Evolutionary conservation across 2,329 filamentous ascomycete species (phyloP).

Genomic region (Neofusicoccum ribis): DNA sequence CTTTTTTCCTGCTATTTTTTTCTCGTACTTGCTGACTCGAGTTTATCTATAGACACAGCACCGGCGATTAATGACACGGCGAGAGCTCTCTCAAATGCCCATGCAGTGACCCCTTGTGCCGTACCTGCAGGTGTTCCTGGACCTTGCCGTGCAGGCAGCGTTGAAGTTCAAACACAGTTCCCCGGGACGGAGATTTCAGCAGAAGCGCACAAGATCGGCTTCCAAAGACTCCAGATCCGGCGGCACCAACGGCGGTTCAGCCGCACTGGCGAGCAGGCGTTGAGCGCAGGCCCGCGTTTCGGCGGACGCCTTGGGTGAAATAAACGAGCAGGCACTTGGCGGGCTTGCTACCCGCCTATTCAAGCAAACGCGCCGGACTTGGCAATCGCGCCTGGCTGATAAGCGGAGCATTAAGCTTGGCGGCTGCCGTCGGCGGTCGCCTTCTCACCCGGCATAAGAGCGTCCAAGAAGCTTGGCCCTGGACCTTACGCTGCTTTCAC

Average conservation of each 20-base stretch:
- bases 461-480: conserved; percentile 2
- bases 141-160: too few relatives aligned
- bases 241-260: neutral
- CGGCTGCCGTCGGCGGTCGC: neutral
- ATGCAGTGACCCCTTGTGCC: too few relatives aligned
- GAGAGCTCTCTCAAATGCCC: too few relatives aligned
- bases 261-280: neutral
- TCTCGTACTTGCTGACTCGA: too few relatives aligned
- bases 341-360: conserved; percentile 7
- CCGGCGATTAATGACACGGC: too few relatives aligned
- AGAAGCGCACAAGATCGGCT: neutral
- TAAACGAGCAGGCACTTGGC: conserved; percentile 2
- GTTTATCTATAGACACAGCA: too few relatives aligned
- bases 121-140: too few relatives aligned
- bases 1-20: too few relatives aligned
- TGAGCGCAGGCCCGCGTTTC: neutral
- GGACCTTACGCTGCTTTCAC: neutral
- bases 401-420: conserved; percentile 8
- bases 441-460: neutral
- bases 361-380: conserved; percentile 1
- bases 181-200: too few relatives aligned
- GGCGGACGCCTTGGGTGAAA: neutral
- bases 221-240: neutral
- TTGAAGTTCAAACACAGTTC: neutral
- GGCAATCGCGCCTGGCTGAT: neutral